Conservation (phyloP, 208 protist genomes). For the Trypanosoma lewisi region DNA sequence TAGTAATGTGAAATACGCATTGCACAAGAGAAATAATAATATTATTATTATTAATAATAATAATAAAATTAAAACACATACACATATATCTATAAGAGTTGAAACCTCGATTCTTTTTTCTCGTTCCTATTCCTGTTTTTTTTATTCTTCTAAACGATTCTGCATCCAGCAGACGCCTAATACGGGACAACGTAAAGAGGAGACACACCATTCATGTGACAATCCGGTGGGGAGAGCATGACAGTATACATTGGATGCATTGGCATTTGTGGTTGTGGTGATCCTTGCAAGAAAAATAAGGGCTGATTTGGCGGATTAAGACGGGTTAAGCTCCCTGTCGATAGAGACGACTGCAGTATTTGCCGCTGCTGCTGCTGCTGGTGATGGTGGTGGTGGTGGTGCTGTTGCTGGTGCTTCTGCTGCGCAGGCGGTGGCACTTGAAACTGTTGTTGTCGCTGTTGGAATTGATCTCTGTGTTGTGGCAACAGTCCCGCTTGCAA, state of each 20-base stretch:
- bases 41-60: constrained; percentile 20
- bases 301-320: not conserved
- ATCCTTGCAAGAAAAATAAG: not conserved
- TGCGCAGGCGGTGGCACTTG: too few species aligned
- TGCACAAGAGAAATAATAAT: too few species aligned
- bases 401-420: not conserved
- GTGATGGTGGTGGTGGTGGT: not conserved
- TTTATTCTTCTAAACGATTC: too few species aligned
- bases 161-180: not conserved
- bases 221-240: constrained; percentile 2
- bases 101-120: too few species aligned
- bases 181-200: constrained; percentile 10
- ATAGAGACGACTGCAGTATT: not conserved
- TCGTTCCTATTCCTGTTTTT: too few species aligned
- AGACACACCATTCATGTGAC: not conserved
- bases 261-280: not conserved
- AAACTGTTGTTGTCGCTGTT: constrained; percentile 3
- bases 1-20: too few species aligned
- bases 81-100: constrained; percentile 15
- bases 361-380: not conserved
- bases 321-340: not conserved
- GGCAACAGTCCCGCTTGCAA: not conserved
- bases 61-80: constrained; percentile 9
- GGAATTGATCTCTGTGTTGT: constrained; percentile 1
- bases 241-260: constrained; percentile 5